phyloP scores from a whole-genome alignment of 2,329 filamentous ascomycete genomes.

The Diaporthe eres region DNA sequence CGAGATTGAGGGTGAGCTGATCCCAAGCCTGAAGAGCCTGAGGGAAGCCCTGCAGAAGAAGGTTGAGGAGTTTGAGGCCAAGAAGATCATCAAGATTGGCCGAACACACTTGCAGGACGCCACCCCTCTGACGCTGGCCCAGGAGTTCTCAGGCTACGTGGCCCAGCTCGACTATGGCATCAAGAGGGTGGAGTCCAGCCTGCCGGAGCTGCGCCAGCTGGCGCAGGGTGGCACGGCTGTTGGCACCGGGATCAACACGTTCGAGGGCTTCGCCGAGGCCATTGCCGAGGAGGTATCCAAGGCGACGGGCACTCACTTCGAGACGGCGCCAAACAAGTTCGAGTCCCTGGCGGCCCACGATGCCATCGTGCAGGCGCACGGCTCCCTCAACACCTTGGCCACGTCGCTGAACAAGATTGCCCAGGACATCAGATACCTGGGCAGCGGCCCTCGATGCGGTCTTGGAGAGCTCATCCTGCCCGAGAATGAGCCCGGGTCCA shows the following conservation, averaged over 20 bases:
- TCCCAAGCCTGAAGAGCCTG: conserved; percentile 86
- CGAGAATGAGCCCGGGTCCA: conserved; percentile 97
- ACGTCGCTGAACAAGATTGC: conserved; percentile 96
- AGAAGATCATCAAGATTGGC: conserved; percentile 98
- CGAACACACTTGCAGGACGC: conserved; percentile 98
- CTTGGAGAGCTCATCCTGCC: conserved; percentile 93
- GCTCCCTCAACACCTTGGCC: conserved; percentile 93
- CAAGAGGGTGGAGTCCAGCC: conserved; percentile 75
- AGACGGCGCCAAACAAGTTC: conserved; percentile 99
- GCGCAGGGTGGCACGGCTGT: conserved; percentile 77
- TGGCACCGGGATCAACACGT: conserved; percentile 97
- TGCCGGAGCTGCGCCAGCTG: conserved; percentile 55
- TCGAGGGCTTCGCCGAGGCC: conserved; percentile 93
- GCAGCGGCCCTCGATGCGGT: conserved; percentile 94
- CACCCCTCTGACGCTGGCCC: conserved; percentile 92
- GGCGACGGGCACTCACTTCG: conserved; percentile 93
- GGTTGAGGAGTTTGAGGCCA: conserved; percentile 85
- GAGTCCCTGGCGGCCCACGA: conserved; percentile 97
- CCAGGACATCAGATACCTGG: conserved; percentile 97
- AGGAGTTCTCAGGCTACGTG: conserved; percentile 98
- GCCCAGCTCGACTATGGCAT: conserved; percentile 94
- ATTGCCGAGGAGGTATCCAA: conserved; percentile 92
- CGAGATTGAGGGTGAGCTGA: conserved; percentile 87
- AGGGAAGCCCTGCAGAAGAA: conserved; percentile 89
- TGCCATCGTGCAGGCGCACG: conserved; percentile 93